Base-by-base conservation (phyloP, 257 asterid genomes). In the Fraxinus americana region DNA sequence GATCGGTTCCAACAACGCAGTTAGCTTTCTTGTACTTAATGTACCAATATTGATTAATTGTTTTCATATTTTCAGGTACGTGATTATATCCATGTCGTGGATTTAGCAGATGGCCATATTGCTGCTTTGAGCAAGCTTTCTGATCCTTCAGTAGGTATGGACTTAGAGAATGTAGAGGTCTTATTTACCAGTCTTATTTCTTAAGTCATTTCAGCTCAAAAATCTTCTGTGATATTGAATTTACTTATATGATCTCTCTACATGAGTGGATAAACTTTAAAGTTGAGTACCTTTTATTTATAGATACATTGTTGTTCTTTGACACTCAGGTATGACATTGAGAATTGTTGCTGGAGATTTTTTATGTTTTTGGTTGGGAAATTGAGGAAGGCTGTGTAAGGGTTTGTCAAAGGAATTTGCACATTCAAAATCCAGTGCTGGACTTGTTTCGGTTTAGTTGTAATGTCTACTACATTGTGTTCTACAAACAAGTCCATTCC, bases 51-150 rank as follows among this genome's bases (percentile, higher is more conserved):
- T 19, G 17, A 63, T 27, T 75, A 66, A 67, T 16, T 25, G 38
- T 72, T 34, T 48, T 23, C 1, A 7, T 23, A 0, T 43, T 80
- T 68, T 29, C 75, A 79, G 82, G 82, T 79, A 25, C 82, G 82
- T 45, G 82, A 79, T 73, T 79, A 79, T 52, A 72, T 79, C 17
- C 82, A 79, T n/a, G 73, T 79, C n/a, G 48, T 79, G 61, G 82
- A 79, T 79, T 79, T 79, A 73, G 82, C 82, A n/a, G 82, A 79
- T 73, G 82, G 82, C 57, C 82, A 79, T 48, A 74, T 67, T 36
- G 78, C 82, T 73, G 78, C 82, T 29, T 48, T 79, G 82, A 79
- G 65, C 17, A 79, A 79, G 50, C 74, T 79, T 5, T 57, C 74
- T 41, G 82, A 79, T 23, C 74, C 82, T 73, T 72, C 78, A 29